Evolutionary conservation across 805 yeast genomes (phyloP).

Genomic region (Ogataea pignaliae): DNA sequence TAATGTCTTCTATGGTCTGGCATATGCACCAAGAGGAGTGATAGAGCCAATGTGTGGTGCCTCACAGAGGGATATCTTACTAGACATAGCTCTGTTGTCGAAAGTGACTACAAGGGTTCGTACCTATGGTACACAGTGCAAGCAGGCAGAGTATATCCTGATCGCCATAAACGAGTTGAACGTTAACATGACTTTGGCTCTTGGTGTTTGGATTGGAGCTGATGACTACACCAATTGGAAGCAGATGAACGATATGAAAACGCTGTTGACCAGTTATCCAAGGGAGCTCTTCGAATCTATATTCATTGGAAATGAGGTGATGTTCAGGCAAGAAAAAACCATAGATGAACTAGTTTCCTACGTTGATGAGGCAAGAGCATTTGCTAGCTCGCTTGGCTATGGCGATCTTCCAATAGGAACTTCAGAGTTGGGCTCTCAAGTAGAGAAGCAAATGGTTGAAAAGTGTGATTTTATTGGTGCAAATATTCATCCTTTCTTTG

Average conservation of each 20-base stretch:
- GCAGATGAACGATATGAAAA: slow-evolving; percentile 44
- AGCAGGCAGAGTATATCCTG: slow-evolving; percentile 48
- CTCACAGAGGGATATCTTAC: slow-evolving; percentile 41
- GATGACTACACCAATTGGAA: slow-evolving; percentile 39
- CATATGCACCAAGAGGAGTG: slow-evolving; percentile 54
- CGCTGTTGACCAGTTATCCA: slow-evolving; percentile 40
- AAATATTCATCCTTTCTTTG: slow-evolving; percentile 65
- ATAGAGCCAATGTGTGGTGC: slow-evolving; percentile 50
- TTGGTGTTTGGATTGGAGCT: slow-evolving; percentile 61
- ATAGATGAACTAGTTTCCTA: slow-evolving; percentile 34
- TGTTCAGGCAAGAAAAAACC: slow-evolving; percentile 48
- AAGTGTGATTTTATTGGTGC: slow-evolving; percentile 57
- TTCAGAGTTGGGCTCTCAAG: slow-evolving; percentile 50
- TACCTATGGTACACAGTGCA: slow-evolving; percentile 59
- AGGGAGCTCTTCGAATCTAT: slow-evolving; percentile 44
- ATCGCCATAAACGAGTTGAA: slow-evolving; percentile 47
- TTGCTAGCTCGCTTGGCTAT: slow-evolving; percentile 29
- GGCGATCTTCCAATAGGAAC: slow-evolving; percentile 55
- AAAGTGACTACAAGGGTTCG: slow-evolving; percentile 54
- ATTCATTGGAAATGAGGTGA: slow-evolving; percentile 59
- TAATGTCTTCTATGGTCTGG: slow-evolving; percentile 50
- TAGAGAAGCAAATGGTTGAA: slow-evolving; percentile 35
- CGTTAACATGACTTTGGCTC: slow-evolving; percentile 50
- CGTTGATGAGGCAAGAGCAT: slow-evolving; percentile 38
- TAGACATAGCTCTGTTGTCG: slow-evolving; percentile 55